Evolutionary conservation across 805 yeast genomes (phyloP).

Genomic region (Saccharomycopsis sp.): DNA sequence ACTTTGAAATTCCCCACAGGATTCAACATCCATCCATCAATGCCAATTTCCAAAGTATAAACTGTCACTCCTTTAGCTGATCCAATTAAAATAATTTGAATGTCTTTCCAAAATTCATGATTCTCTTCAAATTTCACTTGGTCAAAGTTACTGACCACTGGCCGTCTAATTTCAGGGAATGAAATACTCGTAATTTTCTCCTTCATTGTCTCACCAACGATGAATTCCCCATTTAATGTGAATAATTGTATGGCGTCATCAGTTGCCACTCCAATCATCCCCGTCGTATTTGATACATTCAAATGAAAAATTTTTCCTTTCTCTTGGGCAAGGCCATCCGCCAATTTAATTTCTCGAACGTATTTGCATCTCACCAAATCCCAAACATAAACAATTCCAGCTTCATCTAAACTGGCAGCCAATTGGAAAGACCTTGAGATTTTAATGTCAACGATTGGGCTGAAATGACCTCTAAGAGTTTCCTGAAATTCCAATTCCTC

Average conservation of each 20-base stretch:
- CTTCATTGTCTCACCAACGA: slow-evolving; percentile 22
- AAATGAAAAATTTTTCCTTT: slow-evolving; percentile 27
- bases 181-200: slow-evolving; percentile 19
- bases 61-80: slow-evolving; percentile 26
- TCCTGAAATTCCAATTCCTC: slow-evolving; percentile 34
- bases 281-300: slow-evolving; percentile 49
- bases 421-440: slow-evolving; percentile 47
- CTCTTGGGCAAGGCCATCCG: background rate
- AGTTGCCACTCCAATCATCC: slow-evolving; percentile 39
- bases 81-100: slow-evolving; percentile 33
- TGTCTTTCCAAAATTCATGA: slow-evolving; percentile 35
- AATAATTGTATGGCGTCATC: slow-evolving; percentile 31
- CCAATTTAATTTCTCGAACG: slow-evolving; percentile 32
- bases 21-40: slow-evolving; percentile 24
- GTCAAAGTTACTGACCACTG: slow-evolving; percentile 25
- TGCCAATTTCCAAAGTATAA: slow-evolving; percentile 27
- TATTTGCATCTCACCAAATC: slow-evolving; percentile 48
- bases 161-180: slow-evolving; percentile 25
- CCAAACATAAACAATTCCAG: slow-evolving; percentile 58
- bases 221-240: slow-evolving; percentile 48
- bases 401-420: slow-evolving; percentile 46
- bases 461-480: slow-evolving; percentile 52
- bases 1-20: slow-evolving; percentile 27
- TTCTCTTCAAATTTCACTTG: slow-evolving; percentile 26
- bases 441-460: slow-evolving; percentile 38